Evolutionary conservation across 495 filamentous ascomycete genomes (phyloP).

Genomic region (Talaromyces proteolyticus): DNA sequence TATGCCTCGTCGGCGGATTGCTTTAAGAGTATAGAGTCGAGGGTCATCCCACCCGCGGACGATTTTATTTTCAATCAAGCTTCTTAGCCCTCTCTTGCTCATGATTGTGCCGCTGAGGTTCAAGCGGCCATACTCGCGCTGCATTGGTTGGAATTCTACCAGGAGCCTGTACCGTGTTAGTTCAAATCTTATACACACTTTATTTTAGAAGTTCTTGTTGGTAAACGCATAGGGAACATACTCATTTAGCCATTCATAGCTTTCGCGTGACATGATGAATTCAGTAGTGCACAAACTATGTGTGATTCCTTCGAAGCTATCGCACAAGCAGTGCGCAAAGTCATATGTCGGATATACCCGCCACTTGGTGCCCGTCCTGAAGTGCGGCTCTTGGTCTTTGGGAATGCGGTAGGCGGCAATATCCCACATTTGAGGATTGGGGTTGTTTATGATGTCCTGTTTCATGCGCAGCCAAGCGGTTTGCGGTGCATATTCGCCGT

Average conservation of each 20-base stretch:
- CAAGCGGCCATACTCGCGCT: slow-evolving; percentile 72
- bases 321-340: slow-evolving; percentile 77
- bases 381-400: slow-evolving; percentile 55
- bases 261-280: slow-evolving; percentile 67
- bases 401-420: slow-evolving; percentile 6
- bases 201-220: slow-evolving; percentile 62
- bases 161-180: too few relatives aligned
- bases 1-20: slow-evolving; percentile 72
- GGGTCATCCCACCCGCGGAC: slow-evolving; percentile 89
- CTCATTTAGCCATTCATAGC: slow-evolving; percentile 95
- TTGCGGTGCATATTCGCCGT: slow-evolving; percentile 83
- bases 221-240: too few relatives aligned
- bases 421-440: slow-evolving; percentile 59
- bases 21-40: slow-evolving; percentile 83
- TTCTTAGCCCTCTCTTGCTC: slow-evolving; percentile 74
- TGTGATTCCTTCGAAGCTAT: slow-evolving; percentile 82
- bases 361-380: slow-evolving; percentile 70
- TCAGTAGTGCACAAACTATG: slow-evolving; percentile 89
- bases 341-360: slow-evolving; percentile 89
- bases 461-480: slow-evolving; percentile 93
- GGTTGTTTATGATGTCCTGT: slow-evolving; percentile 50
- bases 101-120: slow-evolving; percentile 78
- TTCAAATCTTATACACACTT: too few relatives aligned
- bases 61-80: slow-evolving; percentile 64
- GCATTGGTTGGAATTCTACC: slow-evolving; percentile 86